Evolutionary conservation across 2,329 filamentous ascomycete species (phyloP).

Genomic region (Talaromyces sp.): DNA sequence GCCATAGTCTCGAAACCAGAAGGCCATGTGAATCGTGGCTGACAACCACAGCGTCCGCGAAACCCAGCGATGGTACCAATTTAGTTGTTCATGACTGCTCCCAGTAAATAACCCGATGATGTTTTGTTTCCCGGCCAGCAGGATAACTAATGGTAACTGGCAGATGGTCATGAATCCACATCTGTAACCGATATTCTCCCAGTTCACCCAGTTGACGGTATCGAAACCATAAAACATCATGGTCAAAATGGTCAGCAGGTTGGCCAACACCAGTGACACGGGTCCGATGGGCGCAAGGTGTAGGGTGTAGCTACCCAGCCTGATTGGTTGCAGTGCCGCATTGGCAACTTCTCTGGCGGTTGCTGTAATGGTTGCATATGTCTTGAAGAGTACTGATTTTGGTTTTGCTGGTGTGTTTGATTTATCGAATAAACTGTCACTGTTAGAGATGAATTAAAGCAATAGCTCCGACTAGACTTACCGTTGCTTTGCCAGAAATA

Average conservation of each 20-base stretch:
- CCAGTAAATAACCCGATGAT: slow-evolving; percentile 51
- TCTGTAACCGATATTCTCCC: slow-evolving; percentile 58
- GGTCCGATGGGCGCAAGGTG: slow-evolving; percentile 43
- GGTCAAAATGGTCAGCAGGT: slow-evolving; percentile 53
- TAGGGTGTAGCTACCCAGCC: slow-evolving; percentile 32
- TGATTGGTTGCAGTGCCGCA: slow-evolving; percentile 42
- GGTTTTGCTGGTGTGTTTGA: slow-evolving; percentile 53
- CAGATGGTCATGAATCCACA: slow-evolving; percentile 54
- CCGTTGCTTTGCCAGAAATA: slow-evolving; percentile 52
- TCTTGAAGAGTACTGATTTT: slow-evolving; percentile 47
- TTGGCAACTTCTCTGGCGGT: slow-evolving; percentile 55
- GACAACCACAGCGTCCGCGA: slow-evolving; percentile 54
- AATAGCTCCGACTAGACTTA: slow-evolving; percentile 25
- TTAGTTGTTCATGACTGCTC: slow-evolving; percentile 51
- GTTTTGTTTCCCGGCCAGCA: slow-evolving; percentile 57
- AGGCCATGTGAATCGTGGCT: slow-evolving; percentile 55
- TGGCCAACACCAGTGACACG: slow-evolving; percentile 38
- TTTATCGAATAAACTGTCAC: slow-evolving; percentile 46
- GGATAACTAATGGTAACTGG: slow-evolving; percentile 57
- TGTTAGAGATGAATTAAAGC: not conserved
- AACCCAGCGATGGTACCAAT: slow-evolving; percentile 55
- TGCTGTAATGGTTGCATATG: slow-evolving; percentile 55
- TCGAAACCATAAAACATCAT: slow-evolving; percentile 58
- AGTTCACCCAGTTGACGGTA: slow-evolving; percentile 49
- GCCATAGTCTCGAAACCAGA: slow-evolving; percentile 55